A percentile compares a stretch with the other conserved stretches of the same genome.
phyloP scores from a whole-genome alignment of 1,284 basidiomycete genomes.

The Wolfiporia cocos region DNA sequence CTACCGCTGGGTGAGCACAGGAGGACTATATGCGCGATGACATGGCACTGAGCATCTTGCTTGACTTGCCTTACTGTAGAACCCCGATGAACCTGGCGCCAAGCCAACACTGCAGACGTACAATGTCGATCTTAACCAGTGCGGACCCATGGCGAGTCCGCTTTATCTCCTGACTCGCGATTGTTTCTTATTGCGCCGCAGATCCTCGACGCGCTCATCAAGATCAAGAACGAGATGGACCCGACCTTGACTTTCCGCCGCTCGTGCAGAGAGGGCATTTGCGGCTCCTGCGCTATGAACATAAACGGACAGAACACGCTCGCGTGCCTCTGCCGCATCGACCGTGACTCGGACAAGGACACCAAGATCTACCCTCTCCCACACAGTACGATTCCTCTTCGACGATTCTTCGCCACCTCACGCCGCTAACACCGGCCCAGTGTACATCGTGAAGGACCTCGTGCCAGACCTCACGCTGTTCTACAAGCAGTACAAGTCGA shows the following conservation, averaged over 20 bases:
- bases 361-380: constrained; percentile 97
- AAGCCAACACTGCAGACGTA: constrained; percentile 93
- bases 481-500: constrained; percentile 99
- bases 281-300: constrained; percentile 99
- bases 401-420: not conserved
- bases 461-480: constrained; percentile 87
- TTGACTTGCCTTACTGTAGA: too few relatives aligned
- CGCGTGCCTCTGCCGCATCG: constrained; percentile 95
- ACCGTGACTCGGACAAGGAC: constrained; percentile 67
- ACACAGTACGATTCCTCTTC: constrained; percentile 63
- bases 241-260: constrained; percentile 95
- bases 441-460: constrained; percentile 99
- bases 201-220: constrained; percentile 92
- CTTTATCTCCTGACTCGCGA: not conserved
- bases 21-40: not conserved
- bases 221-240: constrained; percentile 99
- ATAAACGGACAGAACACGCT: constrained; percentile 98
- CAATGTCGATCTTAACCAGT: constrained; percentile 90
- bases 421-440: constrained; percentile 35
- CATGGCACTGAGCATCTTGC: not conserved
- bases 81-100: constrained; percentile 91
- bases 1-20: constrained; percentile 78
- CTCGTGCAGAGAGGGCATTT: constrained; percentile 97
- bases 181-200: constrained; percentile 39
- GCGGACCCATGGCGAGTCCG: constrained; percentile 85